Evolutionary conservation across 352 stramenopile genomes (phyloP).

Genomic region (Globisporangium cylindrosporum): DNA sequence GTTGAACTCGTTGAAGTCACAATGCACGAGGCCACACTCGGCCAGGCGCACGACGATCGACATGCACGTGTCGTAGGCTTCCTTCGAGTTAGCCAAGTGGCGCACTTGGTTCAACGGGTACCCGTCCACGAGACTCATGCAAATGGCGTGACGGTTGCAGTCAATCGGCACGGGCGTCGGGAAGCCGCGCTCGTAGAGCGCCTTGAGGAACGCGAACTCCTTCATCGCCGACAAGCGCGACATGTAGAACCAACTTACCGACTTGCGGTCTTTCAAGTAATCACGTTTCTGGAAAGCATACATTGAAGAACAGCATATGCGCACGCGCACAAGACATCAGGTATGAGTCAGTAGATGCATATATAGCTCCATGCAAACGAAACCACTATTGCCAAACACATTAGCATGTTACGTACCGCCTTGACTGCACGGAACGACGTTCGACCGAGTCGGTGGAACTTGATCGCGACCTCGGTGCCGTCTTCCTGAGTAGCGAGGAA

Average conservation of each 20-base stretch:
- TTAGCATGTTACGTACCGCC: slow-evolving; percentile 33
- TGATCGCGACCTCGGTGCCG: slow-evolving; percentile 97
- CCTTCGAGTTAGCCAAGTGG: slow-evolving; percentile 88
- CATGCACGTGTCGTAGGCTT: slow-evolving; percentile 95
- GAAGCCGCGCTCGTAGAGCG: slow-evolving; percentile 95
- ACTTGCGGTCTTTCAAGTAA: slow-evolving; percentile 96
- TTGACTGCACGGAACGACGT: slow-evolving; percentile 98
- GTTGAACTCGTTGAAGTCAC: slow-evolving; percentile 99
- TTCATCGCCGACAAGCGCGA: slow-evolving; percentile 98
- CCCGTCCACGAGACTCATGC: slow-evolving; percentile 96
- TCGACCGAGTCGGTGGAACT: slow-evolving; percentile 99
- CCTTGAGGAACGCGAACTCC: slow-evolving; percentile 99
- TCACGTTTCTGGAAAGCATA: slow-evolving; percentile 92
- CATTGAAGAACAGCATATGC: slow-evolving; percentile 6
- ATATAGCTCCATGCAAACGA: not conserved
- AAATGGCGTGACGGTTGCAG: slow-evolving; percentile 97
- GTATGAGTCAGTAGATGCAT: not conserved
- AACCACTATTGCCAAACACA: not conserved
- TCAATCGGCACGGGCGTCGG: slow-evolving; percentile 97
- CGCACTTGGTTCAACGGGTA: slow-evolving; percentile 96
- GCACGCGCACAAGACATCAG: not conserved
- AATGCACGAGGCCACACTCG: slow-evolving; percentile 98
- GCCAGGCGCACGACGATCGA: slow-evolving; percentile 96
- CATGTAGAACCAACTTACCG: slow-evolving; percentile 98
- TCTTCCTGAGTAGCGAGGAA: slow-evolving; percentile 94